Base-by-base conservation (phyloP, 139 green algal genomes). In the Chlamydomonas asymmetrica region DNA sequence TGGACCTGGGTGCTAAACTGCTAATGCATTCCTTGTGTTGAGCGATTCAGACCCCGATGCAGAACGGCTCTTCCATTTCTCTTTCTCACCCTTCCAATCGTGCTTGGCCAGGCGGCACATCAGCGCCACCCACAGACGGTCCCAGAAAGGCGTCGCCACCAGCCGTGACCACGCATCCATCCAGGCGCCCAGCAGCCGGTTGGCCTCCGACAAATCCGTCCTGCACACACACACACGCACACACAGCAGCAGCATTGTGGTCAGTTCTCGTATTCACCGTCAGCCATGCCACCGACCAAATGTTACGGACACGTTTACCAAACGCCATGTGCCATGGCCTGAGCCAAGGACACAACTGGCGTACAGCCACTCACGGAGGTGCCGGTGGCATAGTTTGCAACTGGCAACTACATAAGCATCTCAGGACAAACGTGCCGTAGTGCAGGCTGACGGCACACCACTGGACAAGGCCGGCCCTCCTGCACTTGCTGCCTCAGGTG, bases 101-200 rank as follows among this genome's bases (percentile, higher is more conserved):
- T 96, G 89, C 78, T 94, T 94, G 35, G 84, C 89, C 48, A 91
- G 74, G 23, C 91, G 76, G 1, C 71, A 69, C 37, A 95, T 56
- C 10, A 96, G 78, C 61, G 54, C 64, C 74, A 91, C 69, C 90
- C 89, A 94, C 23, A 88, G 76, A 0, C 35, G 29, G 41, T 92
- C 75, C 89, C 88, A 94, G 73, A 73, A 81, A 27, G 49, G 32
- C 73, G 62, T 83, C 78, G 87, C 78, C 18, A 75, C 52, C 65
- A 88, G 34, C 8, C 59, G 52, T 2, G 66, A 72, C 88, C 88
- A 93, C 29, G 87, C 63, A 1, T 62, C 63, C 54, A 95, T 62
- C 88, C 88, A 95, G 27, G 83, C 75, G 16, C 40, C 25, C 43
- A 88, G 71, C 90, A 85, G 91, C 1, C 16, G 62, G 29, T 83